These are phyloP conservation scores for Ceratopteris richardii DNA, from an alignment of 75 land plant species.

Conservation along the genomic window DNA sequence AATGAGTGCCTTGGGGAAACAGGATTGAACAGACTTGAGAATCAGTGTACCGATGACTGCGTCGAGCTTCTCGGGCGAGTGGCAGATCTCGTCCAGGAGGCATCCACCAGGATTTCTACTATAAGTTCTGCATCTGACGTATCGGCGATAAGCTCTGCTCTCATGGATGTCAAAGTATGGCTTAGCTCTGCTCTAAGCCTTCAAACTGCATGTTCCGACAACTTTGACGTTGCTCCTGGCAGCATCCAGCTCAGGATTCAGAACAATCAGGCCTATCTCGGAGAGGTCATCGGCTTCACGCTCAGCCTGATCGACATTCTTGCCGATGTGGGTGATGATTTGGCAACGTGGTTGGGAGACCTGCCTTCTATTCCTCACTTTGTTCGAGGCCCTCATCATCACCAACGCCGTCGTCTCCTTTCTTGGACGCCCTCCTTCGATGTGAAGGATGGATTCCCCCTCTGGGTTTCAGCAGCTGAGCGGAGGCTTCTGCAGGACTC, in stretches of 20 bases:
- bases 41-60: conserved; percentile 30
- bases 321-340: background rate
- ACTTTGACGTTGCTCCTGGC: background rate
- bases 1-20: conserved; percentile 10
- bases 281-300: background rate
- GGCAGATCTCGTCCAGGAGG: conserved; percentile 40
- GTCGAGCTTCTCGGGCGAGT: conserved; percentile 22
- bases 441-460: conserved; percentile 23
- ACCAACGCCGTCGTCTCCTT: background rate
- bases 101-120: conserved; percentile 27
- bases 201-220: conserved; percentile 52
- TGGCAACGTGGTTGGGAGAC: background rate
- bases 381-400: too few species aligned
- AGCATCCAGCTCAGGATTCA: background rate
- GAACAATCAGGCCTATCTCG: background rate
- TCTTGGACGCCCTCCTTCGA: background rate
- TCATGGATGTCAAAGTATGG: conserved; percentile 48
- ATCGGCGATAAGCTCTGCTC: conserved; percentile 30
- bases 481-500: conserved; percentile 12
- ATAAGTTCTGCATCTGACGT: conserved; percentile 31
- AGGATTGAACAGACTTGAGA: conserved; percentile 9
- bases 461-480: conserved; percentile 19
- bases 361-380: background rate
- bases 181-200: conserved; percentile 54
- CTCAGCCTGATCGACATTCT: background rate